These are phyloP conservation scores for Tricholomella constricta DNA, from an alignment of 768 basidiomycete genomes.

Conservation along the genomic window DNA sequence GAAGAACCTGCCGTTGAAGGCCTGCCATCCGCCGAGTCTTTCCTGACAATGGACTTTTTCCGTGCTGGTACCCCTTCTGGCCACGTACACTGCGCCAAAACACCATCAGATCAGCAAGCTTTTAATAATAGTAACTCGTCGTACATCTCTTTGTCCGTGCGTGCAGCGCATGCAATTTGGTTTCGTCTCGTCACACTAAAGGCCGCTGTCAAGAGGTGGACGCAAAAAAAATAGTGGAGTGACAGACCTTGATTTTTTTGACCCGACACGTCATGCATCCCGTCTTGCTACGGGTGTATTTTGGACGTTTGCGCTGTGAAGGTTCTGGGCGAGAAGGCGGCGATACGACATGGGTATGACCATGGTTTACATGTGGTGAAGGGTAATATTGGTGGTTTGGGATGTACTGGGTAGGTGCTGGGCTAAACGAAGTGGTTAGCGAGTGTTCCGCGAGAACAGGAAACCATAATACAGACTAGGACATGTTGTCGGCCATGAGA, in stretches of 20 bases:
- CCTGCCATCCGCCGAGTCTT: conserved; percentile 60
- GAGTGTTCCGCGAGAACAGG: conserved; percentile 16
- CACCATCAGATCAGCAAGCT: conserved; percentile 6
- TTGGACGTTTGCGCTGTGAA: conserved; percentile 75
- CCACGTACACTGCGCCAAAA: conserved; percentile 70
- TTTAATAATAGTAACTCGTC: conserved; percentile 22
- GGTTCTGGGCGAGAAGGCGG: conserved; percentile 52
- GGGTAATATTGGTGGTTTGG: conserved; percentile 44
- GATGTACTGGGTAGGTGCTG: conserved; percentile 39
- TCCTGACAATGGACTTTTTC: conserved; percentile 61
- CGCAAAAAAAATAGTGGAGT: not conserved
- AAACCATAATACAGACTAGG: conserved; percentile 52
- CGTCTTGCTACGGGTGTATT: conserved; percentile 93
- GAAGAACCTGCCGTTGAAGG: conserved; percentile 81
- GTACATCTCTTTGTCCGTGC: conserved; percentile 81
- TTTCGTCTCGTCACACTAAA: conserved; percentile 90
- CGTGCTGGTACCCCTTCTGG: conserved; percentile 75
- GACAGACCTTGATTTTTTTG: conserved; percentile 89
- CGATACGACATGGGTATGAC: conserved; percentile 49
- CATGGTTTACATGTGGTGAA: conserved; percentile 39
- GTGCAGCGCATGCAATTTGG: conserved; percentile 86
- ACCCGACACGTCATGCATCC: conserved; percentile 92
- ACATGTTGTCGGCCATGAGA: conserved; percentile 52
- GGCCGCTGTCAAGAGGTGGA: conserved; percentile 7
- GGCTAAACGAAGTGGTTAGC: conserved; percentile 32